phyloP scores from a whole-genome alignment of 768 basidiomycete genomes.

The Tricholoma saponaceum region DNA sequence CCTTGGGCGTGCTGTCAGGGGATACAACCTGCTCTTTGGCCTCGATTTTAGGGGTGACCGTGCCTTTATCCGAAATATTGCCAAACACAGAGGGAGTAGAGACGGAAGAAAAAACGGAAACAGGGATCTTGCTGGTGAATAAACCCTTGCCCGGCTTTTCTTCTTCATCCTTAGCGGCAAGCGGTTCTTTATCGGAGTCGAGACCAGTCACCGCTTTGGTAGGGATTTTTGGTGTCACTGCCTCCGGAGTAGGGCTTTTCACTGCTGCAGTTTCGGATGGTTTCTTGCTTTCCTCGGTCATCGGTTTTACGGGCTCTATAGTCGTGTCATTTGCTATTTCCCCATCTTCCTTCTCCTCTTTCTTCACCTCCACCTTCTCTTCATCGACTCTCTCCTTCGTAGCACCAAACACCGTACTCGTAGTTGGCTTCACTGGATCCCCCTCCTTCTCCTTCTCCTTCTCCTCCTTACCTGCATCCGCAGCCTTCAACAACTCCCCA shows the following conservation, averaged over 20 bases:
- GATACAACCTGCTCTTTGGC: neutral
- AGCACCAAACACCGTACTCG: neutral
- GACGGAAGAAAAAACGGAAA: neutral
- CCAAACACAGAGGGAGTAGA: slow-evolving; percentile 1
- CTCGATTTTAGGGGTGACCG: slow-evolving; percentile 1
- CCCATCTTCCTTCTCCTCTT: slow-evolving; percentile 1
- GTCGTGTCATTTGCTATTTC: neutral
- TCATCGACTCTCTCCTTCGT: slow-evolving; percentile 1
- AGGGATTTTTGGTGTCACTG: neutral
- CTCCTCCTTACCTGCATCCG: slow-evolving; percentile 20
- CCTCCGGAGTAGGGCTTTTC: neutral
- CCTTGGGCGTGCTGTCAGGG: neutral
- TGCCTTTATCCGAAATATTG: slow-evolving; percentile 12
- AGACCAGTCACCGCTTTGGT: neutral
- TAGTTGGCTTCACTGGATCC: slow-evolving; percentile 13
- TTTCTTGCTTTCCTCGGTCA: no score
- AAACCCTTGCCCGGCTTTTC: neutral
- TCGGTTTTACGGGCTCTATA: neutral
- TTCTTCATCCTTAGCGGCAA: neutral
- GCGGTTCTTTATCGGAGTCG: neutral
- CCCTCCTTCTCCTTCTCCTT: slow-evolving; percentile 5
- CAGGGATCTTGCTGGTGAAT: neutral
- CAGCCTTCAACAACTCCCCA: slow-evolving; percentile 51
- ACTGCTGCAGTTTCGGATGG: neutral
- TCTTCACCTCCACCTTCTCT: slow-evolving; percentile 2